Base-by-base conservation (phyloP, 2,329 filamentous ascomycete genomes). In the Scedosporium boydii region DNA sequence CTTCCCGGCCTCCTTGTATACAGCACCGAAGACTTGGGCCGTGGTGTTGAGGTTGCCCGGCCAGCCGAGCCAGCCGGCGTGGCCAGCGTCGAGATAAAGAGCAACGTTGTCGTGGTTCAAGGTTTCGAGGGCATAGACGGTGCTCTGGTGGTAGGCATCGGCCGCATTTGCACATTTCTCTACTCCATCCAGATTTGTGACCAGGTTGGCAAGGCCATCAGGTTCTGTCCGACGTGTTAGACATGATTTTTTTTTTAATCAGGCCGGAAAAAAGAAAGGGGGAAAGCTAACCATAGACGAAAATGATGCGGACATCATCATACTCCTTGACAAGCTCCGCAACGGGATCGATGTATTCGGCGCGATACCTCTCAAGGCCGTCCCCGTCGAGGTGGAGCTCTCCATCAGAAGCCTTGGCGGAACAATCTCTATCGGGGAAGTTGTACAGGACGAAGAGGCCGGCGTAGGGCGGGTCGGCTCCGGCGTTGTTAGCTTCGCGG, bases 51-150 rank as follows among this genome's bases (percentile, higher is more conserved):
- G 74, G 70, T 85, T 84, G 26, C 78, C 81, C 4, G 77, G 72
- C 82, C 82, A 85, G 63, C 82, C 82, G 61, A 84, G 77, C 82
- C 82, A 85, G 63, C 82, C 82, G 5, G 79, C 80, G 70, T 85
- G 82, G 34, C 81, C 82, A 27, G 80, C 82, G 65, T 84, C 82
- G 57, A 84, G 73, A 66, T 84, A 85, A 81, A 83, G 82, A 70
- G 78, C 75, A 27, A 85, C 81, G 66, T 85, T 82, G 64, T 80
- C 77, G 10, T 84, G 75, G 70, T 84, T 79, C 29, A 84, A 77
- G 60, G 77, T 70, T 64, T 73, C 75, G 64, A 84, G 64, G 55
- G 82, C 82, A 67, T 85, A 82, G 65, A 77, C 70, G 44, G 77
- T 80, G 68, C 80, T 76, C 53, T 77, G 76, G 57, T 78, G 71